Percentiles rank a stretch among this genome's conserved stretches.
These are phyloP conservation scores for Huntiella decipiens DNA, from an alignment of 2,329 filamentous ascomycete genomes.

Conservation along the genomic window DNA sequence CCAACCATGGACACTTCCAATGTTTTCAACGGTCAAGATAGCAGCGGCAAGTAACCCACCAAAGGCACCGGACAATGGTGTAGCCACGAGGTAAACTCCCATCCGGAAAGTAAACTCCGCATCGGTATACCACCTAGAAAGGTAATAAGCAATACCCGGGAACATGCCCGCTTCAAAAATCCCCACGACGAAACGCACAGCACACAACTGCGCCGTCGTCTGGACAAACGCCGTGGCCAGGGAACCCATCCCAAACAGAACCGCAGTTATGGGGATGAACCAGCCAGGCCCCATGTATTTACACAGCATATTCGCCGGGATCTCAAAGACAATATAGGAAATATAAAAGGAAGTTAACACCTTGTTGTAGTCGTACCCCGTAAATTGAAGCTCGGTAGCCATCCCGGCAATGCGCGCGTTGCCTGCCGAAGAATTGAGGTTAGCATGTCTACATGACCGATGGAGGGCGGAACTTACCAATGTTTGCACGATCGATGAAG, in stretches of 20 bases:
- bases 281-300: slow-evolving; percentile 55
- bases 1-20: slow-evolving; percentile 39
- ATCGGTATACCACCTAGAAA: slow-evolving; percentile 53
- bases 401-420: slow-evolving; percentile 49
- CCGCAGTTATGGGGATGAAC: slow-evolving; percentile 44
- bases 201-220: slow-evolving; percentile 30
- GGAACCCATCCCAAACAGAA: slow-evolving; percentile 45
- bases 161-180: slow-evolving; percentile 57
- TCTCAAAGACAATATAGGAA: slow-evolving; percentile 54
- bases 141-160: slow-evolving; percentile 55
- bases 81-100: slow-evolving; percentile 51
- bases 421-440: slow-evolving; percentile 22
- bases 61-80: slow-evolving; percentile 51
- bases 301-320: slow-evolving; percentile 48
- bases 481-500: slow-evolving; percentile 58
- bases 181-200: slow-evolving; percentile 47
- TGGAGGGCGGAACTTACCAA: slow-evolving; percentile 30
- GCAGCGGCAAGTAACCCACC: slow-evolving; percentile 46
- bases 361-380: slow-evolving; percentile 48
- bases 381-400: slow-evolving; percentile 39
- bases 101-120: slow-evolving; percentile 49
- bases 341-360: slow-evolving; percentile 53
- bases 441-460: not conserved
- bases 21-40: slow-evolving; percentile 40
- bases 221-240: slow-evolving; percentile 47